Evolutionary conservation across 2,329 filamentous ascomycete species (phyloP), one percentile per base, ranked within the genome.

Genomic region (Cordyceps farinosa): DNA sequence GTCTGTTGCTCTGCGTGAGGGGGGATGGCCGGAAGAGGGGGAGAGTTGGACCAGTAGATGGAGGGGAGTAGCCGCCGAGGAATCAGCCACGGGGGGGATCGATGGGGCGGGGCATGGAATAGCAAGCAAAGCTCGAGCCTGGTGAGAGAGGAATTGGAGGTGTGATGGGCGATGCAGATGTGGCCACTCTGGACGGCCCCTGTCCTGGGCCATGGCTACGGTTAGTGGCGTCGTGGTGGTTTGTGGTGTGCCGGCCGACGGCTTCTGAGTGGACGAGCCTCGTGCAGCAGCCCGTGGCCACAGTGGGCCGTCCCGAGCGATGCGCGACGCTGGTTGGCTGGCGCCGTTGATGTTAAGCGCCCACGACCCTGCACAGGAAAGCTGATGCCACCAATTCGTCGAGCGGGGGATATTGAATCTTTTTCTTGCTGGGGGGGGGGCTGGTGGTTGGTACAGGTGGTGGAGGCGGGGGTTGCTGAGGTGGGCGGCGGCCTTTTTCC

Each of bases 301-400:
- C 48, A 52, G 48, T 36, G 48, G 48, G 48, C 29, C 48, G 13
- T 52, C 3, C 22, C 8, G 34, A 30, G 11, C 3, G 30, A 6
- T 7, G 36, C 27, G 11, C 22, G 3, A 11, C 53, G 60, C 30
- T 63, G 48, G 27, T 63, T 63, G 62, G 62, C 40, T 54, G 48
- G 11, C 8, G 22, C n/a, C 34, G 48, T 27, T 59, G n/a, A 22
- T 54, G 52, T 32, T 63, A 63, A 60, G 62, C 62, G 62, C 62
- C 56, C 54, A 58, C 54, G 32, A 59, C 61, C 52, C 44, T 63
- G 44, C 38, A 50, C 55, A 40, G 1, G 36, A 22, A 22, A 22
- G 22, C 22, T 22, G 22, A 22, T 22, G 22, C 22, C 22, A 22
- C 22, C 22, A 22, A 22, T 22, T 40, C 13, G 11, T 13, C 11